phyloP scores from a whole-genome alignment of 768 basidiomycete genomes.

The Saitozyma sp. region DNA sequence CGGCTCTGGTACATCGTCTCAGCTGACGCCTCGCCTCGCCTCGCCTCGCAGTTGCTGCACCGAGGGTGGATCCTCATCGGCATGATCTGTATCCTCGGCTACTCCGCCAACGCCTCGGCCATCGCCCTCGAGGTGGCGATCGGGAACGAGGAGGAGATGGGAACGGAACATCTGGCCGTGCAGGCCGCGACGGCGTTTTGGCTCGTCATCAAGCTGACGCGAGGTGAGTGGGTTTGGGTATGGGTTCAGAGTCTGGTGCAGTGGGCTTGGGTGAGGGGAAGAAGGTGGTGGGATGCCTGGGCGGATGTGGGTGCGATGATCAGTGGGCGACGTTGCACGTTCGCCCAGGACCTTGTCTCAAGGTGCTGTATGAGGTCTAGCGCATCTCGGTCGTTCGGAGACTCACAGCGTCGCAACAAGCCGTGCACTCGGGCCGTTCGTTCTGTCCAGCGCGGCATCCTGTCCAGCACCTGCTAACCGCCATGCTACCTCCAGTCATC shows the following conservation, averaged over 20 bases:
- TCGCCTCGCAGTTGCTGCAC: constrained; percentile 26
- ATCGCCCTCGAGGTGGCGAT: constrained; percentile 28
- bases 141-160: constrained; percentile 5
- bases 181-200: constrained; percentile 31
- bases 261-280: too few relatives aligned
- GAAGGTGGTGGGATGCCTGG: too few relatives aligned
- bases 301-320: too few relatives aligned
- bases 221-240: constrained; percentile 17
- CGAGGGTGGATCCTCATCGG: constrained; percentile 48
- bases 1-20: neutral
- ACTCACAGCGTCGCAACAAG: neutral
- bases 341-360: too few relatives aligned
- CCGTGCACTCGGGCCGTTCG: neutral
- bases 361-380: too few relatives aligned
- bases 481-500: constrained; percentile 8
- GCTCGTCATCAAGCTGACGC: constrained; percentile 31
- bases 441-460: too few relatives aligned
- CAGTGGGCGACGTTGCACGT: neutral
- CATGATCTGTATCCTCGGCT: constrained; percentile 50
- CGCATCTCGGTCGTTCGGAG: neutral
- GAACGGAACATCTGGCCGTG: constrained; percentile 18
- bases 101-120: constrained; percentile 50
- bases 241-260: too few relatives aligned
- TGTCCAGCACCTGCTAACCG: neutral
- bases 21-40: neutral